A percentile compares a stretch with the other conserved stretches of the same genome.
Conservation (phyloP, 768 basidiomycete species). For the Dictyophora rubrovolvata region DNA sequence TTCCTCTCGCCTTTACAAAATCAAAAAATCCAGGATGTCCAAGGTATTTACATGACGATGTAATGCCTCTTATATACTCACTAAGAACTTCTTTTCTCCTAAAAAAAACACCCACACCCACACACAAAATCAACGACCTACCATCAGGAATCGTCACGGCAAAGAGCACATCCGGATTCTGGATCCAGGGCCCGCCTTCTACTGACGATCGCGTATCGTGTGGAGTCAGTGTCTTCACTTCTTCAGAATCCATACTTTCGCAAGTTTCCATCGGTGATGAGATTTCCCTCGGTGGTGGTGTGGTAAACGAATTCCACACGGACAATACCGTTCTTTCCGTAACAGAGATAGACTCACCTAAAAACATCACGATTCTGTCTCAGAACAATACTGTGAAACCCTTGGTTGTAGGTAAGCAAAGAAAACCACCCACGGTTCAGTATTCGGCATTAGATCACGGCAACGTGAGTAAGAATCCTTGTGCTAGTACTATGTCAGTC, state of each 20-base stretch:
- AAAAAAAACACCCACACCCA: too few species aligned
- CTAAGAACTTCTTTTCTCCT: too few species aligned
- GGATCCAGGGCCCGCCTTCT: slow-evolving; percentile 33
- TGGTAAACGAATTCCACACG: slow-evolving; percentile 43
- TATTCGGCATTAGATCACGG: slow-evolving; percentile 42
- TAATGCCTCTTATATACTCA: background rate
- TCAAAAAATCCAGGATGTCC: slow-evolving; percentile 35
- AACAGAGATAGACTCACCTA: slow-evolving; percentile 39
- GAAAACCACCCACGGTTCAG: slow-evolving; percentile 40
- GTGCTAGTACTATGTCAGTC: too few species aligned
- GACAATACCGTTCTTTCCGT: slow-evolving; percentile 30
- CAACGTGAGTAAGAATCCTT: slow-evolving; percentile 27
- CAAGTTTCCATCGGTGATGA: slow-evolving; percentile 38
- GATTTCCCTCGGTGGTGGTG: slow-evolving; percentile 33
- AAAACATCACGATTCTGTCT: slow-evolving; percentile 34
- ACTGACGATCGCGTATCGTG: slow-evolving; percentile 38
- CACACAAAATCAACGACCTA: background rate
- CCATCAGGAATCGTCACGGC: slow-evolving; percentile 8
- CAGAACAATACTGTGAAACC: slow-evolving; percentile 36
- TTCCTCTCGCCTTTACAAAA: slow-evolving; percentile 38
- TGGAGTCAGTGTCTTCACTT: slow-evolving; percentile 41
- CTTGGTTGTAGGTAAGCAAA: slow-evolving; percentile 41
- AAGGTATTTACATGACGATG: slow-evolving; percentile 41
- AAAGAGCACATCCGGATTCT: slow-evolving; percentile 39
- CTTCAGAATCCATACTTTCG: slow-evolving; percentile 25